These are phyloP conservation scores for Hibiscus mutabilis DNA, from an alignment of 345 rosid species.

Conservation along the genomic window DNA sequence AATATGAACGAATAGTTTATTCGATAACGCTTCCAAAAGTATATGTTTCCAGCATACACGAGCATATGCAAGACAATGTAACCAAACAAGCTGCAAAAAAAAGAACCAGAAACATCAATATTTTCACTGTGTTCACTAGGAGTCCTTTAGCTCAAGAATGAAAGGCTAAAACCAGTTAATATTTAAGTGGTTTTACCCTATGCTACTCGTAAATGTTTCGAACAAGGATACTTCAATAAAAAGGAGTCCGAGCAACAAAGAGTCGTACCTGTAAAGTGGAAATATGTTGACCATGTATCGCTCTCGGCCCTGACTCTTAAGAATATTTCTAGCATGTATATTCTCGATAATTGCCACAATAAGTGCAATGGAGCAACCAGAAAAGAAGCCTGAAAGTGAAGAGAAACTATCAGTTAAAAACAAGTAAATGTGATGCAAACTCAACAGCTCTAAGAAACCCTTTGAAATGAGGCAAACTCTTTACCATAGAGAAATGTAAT, in stretches of 20 bases:
- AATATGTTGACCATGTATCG: slow-evolving; percentile 69
- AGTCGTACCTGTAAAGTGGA: slow-evolving; percentile 36
- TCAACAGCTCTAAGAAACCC: neutral
- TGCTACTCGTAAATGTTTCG: too few relatives aligned
- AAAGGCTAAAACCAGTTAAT: neutral
- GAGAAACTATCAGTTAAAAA: neutral
- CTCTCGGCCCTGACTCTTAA: slow-evolving; percentile 35
- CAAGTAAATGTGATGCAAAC: neutral
- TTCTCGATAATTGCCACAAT: slow-evolving; percentile 38
- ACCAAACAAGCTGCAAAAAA: slow-evolving; percentile 50
- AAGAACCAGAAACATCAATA: neutral
- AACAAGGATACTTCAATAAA: neutral
- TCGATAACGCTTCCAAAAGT: slow-evolving; percentile 59
- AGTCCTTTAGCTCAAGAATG: neutral
- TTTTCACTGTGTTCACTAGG: neutral
- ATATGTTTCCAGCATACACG: slow-evolving; percentile 55
- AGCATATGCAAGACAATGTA: slow-evolving; percentile 62
- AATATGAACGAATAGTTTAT: slow-evolving; percentile 68
- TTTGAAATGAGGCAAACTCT: neutral
- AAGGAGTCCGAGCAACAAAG: neutral
- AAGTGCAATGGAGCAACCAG: slow-evolving; percentile 63
- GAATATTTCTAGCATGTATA: slow-evolving; percentile 45
- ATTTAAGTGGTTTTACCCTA: too few relatives aligned
- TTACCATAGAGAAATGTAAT: slow-evolving; percentile 60
- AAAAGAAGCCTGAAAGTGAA: slow-evolving; percentile 43